Base-by-base conservation (phyloP, 345 rosid genomes). In the Excoecaria cochinchinensis region DNA sequence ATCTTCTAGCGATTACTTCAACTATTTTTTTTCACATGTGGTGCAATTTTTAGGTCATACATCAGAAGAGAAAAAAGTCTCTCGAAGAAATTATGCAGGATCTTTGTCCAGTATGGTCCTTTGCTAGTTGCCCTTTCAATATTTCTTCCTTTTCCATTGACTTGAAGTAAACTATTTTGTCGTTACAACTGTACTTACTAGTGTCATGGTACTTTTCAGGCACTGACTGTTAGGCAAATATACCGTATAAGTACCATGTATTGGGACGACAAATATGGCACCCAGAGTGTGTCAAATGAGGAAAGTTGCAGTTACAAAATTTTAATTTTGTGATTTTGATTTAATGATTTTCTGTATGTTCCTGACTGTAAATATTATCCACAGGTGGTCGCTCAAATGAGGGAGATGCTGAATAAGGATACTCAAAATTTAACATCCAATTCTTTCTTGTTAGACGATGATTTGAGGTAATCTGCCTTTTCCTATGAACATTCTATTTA, bases 221-320 rank as follows among this genome's bases (percentile, higher is more conserved):
- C 84, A 36, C 79, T 95, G 89, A 95, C 98, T 1, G 89, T 95
- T 57, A 82, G 99, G 78, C 99, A 95, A 88, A 95, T 95, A 75
- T 93, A 95, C 80, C 91, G 99, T 52, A 93, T 95, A 82, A 88
- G 98, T 86, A 93, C 99, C 13, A 95, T 95, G 99, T 95, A 95
- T 83, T 95, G 97, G 90, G 99, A 95, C 75, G 99, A 95, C 77
- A 95, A 93, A 85, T 95, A 91, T 76, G 97, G 98, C 81, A 95
- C 99, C 10, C 97, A 91, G 81, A 95, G 98, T 53, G 98, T 95
- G 75, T 95, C 99, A 42, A 91, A 87, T 77, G 98, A 90, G 88
- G 99, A 80, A 77, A 89, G 86, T 86, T 74, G 74, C 68, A 24
- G 42, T 74, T 73, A 68, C 50, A 15, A 13, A 58, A 11, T 31